These are phyloP conservation scores for Oryza glaberrima DNA, from an alignment of 176 grass and related monocot genomes.

Conservation along the genomic window DNA sequence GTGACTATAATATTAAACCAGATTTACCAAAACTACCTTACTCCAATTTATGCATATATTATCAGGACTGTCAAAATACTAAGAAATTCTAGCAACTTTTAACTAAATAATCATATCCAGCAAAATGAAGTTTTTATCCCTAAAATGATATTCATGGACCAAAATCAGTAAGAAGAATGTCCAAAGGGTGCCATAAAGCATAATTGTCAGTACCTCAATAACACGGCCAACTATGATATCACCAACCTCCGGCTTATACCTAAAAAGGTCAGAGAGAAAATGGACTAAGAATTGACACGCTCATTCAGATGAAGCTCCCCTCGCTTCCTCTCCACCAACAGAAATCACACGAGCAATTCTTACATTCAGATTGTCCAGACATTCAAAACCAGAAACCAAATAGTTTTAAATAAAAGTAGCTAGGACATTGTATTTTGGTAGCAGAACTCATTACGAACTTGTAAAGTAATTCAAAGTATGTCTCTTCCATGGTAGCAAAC, in stretches of 20 bases:
- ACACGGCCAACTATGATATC: slow-evolving; percentile 99
- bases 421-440: background rate
- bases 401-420: slow-evolving; percentile 3
- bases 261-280: slow-evolving; percentile 39
- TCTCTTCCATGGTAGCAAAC: background rate
- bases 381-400: background rate
- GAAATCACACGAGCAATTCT: background rate
- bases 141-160: background rate
- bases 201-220: slow-evolving; percentile 63
- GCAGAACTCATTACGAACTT: background rate
- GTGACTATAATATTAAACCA: slow-evolving; percentile 6
- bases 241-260: slow-evolving; percentile 97
- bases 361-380: background rate
- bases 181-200: background rate
- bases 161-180: slow-evolving; percentile 1
- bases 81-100: slow-evolving; percentile 3
- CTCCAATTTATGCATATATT: background rate
- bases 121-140: background rate
- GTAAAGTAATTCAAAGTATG: background rate
- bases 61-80: background rate
- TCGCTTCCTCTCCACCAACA: background rate
- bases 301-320: background rate
- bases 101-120: background rate
- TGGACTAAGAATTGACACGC: background rate
- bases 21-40: background rate